Conservation (phyloP, 768 basidiomycete genomes). For the Tephrocybe sp. region DNA sequence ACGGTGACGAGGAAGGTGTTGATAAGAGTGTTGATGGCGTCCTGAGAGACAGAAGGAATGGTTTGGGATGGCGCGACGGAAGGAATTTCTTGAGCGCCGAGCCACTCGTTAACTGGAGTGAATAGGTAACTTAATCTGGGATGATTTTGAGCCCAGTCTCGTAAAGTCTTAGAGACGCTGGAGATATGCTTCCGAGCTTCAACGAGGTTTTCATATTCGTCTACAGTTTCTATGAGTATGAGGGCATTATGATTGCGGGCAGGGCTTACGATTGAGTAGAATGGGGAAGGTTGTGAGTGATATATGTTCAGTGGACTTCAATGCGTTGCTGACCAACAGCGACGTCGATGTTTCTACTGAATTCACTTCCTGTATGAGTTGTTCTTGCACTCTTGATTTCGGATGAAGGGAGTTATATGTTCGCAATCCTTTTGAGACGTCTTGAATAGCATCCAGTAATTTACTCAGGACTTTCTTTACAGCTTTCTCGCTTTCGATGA, state of each 20-base stretch:
- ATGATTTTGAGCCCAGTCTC: constrained; percentile 25
- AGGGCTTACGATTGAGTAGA: constrained; percentile 35
- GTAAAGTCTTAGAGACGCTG: constrained; percentile 17
- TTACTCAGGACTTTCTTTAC: constrained; percentile 30
- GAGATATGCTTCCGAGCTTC: constrained; percentile 27
- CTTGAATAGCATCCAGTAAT: constrained; percentile 34
- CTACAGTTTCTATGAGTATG: constrained; percentile 21
- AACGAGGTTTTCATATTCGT: constrained; percentile 31
- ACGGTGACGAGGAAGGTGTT: constrained; percentile 63
- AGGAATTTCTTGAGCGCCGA: constrained; percentile 22
- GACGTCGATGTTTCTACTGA: constrained; percentile 22
- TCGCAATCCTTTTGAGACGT: constrained; percentile 33
- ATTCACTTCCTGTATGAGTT: constrained; percentile 28
- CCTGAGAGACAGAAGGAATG: constrained; percentile 10
- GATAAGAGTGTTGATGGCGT: constrained; percentile 46
- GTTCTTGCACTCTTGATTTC: constrained; percentile 17
- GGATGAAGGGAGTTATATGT: constrained; percentile 33
- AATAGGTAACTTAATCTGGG: constrained; percentile 33
- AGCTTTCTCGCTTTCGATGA: constrained; percentile 16
- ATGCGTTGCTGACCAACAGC: constrained; percentile 24
- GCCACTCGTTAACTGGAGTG: constrained; percentile 32
- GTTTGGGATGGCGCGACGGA: constrained; percentile 5
- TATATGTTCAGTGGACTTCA: constrained; percentile 18
- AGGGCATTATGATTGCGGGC: neutral
- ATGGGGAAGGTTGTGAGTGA: constrained; percentile 28